These are phyloP conservation scores for Stephania cephalantha DNA, from an alignment of 164 flowering plant species.

Conservation along the genomic window DNA sequence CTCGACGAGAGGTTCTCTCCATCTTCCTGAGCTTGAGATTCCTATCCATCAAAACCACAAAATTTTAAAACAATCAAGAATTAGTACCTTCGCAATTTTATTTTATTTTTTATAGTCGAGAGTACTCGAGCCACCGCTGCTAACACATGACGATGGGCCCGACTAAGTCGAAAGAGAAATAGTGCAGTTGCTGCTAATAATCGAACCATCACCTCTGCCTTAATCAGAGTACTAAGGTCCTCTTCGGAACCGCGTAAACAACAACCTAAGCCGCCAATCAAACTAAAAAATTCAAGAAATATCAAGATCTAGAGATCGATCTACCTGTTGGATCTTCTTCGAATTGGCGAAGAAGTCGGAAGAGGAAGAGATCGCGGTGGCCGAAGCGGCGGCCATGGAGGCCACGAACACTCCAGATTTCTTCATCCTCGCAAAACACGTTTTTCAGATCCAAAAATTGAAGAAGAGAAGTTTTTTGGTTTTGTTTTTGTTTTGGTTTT, in stretches of 20 bases:
- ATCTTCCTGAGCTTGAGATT: not conserved
- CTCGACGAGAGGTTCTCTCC: constrained; percentile 9
- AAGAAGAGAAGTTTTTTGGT: not conserved
- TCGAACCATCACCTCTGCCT: too few species aligned
- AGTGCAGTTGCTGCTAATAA: too few species aligned
- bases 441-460: not conserved
- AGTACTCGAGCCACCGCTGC: too few species aligned
- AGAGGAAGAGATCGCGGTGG: constrained; percentile 13
- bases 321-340: constrained; percentile 10
- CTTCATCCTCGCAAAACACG: constrained; percentile 10
- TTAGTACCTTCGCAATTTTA: too few species aligned
- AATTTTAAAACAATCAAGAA: not conserved
- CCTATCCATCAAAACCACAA: constrained; percentile 6
- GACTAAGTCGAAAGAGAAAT: too few species aligned
- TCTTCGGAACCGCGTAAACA: too few species aligned
- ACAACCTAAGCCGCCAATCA: not conserved
- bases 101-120: too few species aligned
- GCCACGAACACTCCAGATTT: constrained; percentile 21
- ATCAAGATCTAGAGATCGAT: not conserved
- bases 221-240: not conserved
- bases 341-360: constrained; percentile 10
- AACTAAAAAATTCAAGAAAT: not conserved
- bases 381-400: constrained; percentile 28
- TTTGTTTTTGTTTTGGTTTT: not conserved
- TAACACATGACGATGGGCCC: too few species aligned